Conservation (phyloP, 257 asterid genomes). For the Henckelia pumila region DNA sequence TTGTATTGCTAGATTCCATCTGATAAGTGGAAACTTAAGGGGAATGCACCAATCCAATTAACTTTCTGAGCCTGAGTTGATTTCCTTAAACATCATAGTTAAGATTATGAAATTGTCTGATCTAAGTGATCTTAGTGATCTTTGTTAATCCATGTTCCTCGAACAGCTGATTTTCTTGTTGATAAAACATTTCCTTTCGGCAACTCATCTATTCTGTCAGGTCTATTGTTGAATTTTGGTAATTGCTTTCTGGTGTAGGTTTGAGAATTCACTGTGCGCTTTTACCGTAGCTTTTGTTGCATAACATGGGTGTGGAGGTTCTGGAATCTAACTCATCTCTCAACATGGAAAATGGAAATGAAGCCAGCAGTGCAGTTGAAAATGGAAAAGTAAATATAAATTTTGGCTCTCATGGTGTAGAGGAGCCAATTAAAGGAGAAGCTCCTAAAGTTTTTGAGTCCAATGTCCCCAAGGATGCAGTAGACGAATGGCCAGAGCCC, state of each 20-base stretch:
- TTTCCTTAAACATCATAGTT: not conserved
- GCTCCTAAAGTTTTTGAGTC: constrained; percentile 35
- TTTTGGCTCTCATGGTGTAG: constrained; percentile 45
- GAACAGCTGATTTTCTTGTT: constrained; percentile 7
- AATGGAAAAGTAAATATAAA: constrained; percentile 33
- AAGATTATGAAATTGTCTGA: not conserved
- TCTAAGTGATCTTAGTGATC: not conserved
- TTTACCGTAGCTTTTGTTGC: constrained; percentile 24
- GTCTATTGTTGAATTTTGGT: not conserved
- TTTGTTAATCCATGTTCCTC: constrained; percentile 1
- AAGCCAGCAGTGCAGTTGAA: constrained; percentile 26
- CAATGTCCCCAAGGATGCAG: constrained; percentile 70
- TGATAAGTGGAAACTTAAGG: not conserved
- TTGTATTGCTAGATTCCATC: not conserved
- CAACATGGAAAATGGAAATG: constrained; percentile 27
- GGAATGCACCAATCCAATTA: not conserved
- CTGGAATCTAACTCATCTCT: constrained; percentile 38
- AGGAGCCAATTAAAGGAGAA: constrained; percentile 40
- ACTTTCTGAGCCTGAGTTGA: not conserved
- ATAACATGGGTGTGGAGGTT: constrained; percentile 50
- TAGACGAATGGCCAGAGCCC: constrained; percentile 91
- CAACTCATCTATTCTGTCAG: not conserved
- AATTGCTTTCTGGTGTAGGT: constrained; percentile 29
- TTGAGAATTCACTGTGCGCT: constrained; percentile 21
- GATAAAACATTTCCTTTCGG: not conserved